Evolutionary conservation across 2,329 filamentous ascomycete species (phyloP), one percentile per base, ranked within the genome.

Genomic region (Dactylellina drechsleri): DNA sequence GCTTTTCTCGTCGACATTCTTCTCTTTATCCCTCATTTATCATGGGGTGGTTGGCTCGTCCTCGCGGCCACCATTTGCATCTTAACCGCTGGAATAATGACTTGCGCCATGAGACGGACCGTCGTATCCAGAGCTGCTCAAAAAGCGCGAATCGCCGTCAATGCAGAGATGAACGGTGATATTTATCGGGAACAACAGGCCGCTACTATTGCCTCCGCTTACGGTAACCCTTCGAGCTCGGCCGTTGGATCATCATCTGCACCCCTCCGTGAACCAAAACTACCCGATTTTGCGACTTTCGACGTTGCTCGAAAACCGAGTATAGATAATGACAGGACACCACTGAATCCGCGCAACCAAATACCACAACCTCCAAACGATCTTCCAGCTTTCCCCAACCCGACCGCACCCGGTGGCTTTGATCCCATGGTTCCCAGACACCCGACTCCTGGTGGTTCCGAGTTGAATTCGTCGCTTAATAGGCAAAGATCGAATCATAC

Each of bases 81-180:
- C 58, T 89, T 91, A 60, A 85, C 92, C 23, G 91, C 92, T 80
- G 91, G 90, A 49, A 87, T 99, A 68, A 89, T 97, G 41, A 93
- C 93, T 7, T 99, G 93, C 81, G 93, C 92, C 20, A 98, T 98
- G 93, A 91, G 95, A 77, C 89, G 94, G 74, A 96, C 93, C 1
- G 85, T 98, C 68, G 92, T 97, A 76, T 92, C 92, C 82, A 88
- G 94, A 79, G 97, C 97, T 84, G 92, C 93, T n/a, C 88, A 93
- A 76, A 93, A 95, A 85, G 92, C 90, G 84, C 88, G 92, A 53
- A 96, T 98, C 80, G 92, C 89, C 1, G 91, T 96, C 82, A 97
- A 98, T 81, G 92, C 93, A 6, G 93, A 98, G 81, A 98, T 98
- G 93, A 98, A 92, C 81, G 94, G 94, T 28, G 89, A 95, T 79